Evolutionary conservation across 2,329 filamentous ascomycete species (phyloP).

Genomic region (Penicillium sp.): DNA sequence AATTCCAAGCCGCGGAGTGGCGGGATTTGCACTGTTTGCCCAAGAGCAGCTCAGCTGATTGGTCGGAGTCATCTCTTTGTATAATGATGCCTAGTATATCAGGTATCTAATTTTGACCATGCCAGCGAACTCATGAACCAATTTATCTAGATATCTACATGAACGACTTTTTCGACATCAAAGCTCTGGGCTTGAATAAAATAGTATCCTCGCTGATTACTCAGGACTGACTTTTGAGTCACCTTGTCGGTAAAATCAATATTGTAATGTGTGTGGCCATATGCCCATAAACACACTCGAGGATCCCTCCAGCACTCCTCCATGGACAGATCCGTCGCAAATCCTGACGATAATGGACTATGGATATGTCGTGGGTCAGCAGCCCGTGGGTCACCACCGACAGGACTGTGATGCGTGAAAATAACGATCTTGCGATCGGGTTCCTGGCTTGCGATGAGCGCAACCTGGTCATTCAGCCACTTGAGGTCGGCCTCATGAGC

Average conservation of each 20-base stretch:
- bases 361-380: slow-evolving; percentile 33
- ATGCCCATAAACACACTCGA: slow-evolving; percentile 47
- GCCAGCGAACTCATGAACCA: background rate
- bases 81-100: background rate
- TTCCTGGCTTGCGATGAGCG: slow-evolving; percentile 27
- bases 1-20: slow-evolving; percentile 12
- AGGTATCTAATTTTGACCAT: background rate
- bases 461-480: slow-evolving; percentile 44
- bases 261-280: slow-evolving; percentile 52
- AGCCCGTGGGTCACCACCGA: slow-evolving; percentile 22
- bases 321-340: slow-evolving; percentile 43
- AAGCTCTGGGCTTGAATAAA: slow-evolving; percentile 40
- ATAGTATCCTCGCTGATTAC: slow-evolving; percentile 46
- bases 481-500: slow-evolving; percentile 35
- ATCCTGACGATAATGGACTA: slow-evolving; percentile 38
- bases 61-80: background rate
- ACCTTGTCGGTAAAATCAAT: slow-evolving; percentile 38
- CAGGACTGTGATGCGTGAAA: slow-evolving; percentile 43
- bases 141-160: background rate
- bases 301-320: slow-evolving; percentile 42
- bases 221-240: slow-evolving; percentile 36
- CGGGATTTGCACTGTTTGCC: slow-evolving; percentile 28
- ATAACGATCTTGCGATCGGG: slow-evolving; percentile 38
- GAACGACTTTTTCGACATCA: slow-evolving; percentile 30
- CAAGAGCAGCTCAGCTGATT: background rate